Base-by-base conservation (phyloP, 495 filamentous ascomycete species). In the Penicillium taxi region DNA sequence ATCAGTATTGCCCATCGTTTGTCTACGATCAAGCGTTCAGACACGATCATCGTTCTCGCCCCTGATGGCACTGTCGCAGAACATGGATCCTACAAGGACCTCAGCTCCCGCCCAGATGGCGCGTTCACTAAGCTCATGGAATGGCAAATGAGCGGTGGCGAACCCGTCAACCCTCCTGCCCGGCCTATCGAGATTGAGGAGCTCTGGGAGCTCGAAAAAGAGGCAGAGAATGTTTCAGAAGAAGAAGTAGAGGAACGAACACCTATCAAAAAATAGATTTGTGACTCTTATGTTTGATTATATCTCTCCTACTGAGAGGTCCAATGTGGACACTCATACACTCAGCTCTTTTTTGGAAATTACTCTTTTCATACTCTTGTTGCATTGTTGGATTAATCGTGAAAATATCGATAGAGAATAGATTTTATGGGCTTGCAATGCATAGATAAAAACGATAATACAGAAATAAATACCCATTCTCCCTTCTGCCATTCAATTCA, bases 71-170 rank as follows among this genome's bases (percentile, higher is more conserved):
- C 69, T 22, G 89, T 96, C 13, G 91, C 93, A 4, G 88, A 98
- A 62, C 78, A 82, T 36, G 91, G 91, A 30, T 80, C 78, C 23
- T 98, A 50, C 54, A 64, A 74, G 9, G 77, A 86, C 39, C 70
- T 98, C 17, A 83, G 78, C 46, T 61, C 69, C 13, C 77, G 82
- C 24, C 71, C 70, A 4, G 63, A 81, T 16, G 90, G 89, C 25
- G 84, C 88, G 5, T 98, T 98, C 55, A 88, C 77, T 19, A 86
- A 84, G 62, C 68, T 98, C 32, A 98, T 98, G 91, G 88, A 96
- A 58, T 98, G 93, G 93, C 91, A 98, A 64, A 83, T 96, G 74
- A 90, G 74, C 45, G 93, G 88, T 9, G 81, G 81, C 7, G 86
- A 93, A 25, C 58, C 63, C 2, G 17, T 39, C 0, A 46, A 53